Percentiles rank a stretch among this genome's conserved stretches.
Evolutionary conservation across 139 green algal genomes (phyloP).

Genomic region (Edaphochlamys debaryana): DNA sequence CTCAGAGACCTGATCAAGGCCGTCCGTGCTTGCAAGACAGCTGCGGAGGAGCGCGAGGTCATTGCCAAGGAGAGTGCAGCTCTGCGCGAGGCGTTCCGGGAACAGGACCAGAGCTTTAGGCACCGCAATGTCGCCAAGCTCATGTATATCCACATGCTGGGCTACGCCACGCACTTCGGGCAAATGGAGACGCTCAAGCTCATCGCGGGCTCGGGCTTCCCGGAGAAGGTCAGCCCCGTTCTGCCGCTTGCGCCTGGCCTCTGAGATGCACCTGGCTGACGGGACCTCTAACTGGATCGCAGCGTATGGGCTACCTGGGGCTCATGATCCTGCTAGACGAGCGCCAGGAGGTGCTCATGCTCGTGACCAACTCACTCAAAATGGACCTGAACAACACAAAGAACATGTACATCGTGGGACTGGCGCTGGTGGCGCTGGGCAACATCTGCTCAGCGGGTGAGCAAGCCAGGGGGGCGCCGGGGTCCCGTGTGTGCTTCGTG

Average conservation of each 20-base stretch:
- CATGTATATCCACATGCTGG: slow-evolving; percentile 99
- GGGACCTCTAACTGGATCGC: too few species aligned
- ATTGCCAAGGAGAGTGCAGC: slow-evolving; percentile 96
- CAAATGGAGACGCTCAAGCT: slow-evolving; percentile 99
- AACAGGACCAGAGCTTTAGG: slow-evolving; percentile 75
- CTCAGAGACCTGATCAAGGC: slow-evolving; percentile 88
- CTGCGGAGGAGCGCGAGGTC: slow-evolving; percentile 95
- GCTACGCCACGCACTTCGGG: slow-evolving; percentile 99
- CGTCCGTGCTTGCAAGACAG: slow-evolving; percentile 93
- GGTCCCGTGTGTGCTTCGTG: too few species aligned
- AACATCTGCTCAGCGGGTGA: slow-evolving; percentile 94
- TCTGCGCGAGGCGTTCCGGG: slow-evolving; percentile 88
- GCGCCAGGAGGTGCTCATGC: slow-evolving; percentile 99
- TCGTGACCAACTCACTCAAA: slow-evolving; percentile 99
- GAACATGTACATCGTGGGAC: slow-evolving; percentile 90
- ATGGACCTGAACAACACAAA: slow-evolving; percentile 88
- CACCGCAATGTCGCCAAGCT: slow-evolving; percentile 98
- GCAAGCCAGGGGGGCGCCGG: too few species aligned
- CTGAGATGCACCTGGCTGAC: too few species aligned
- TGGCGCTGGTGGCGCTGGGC: slow-evolving; percentile 94
- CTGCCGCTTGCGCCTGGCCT: too few species aligned
- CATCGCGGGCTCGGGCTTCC: slow-evolving; percentile 84
- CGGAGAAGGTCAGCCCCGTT: slow-evolving; percentile 91
- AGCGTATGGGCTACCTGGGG: slow-evolving; percentile 97
- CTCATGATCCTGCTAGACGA: slow-evolving; percentile 99